These are phyloP conservation scores for Malus hybrid DNA, from an alignment of 331 rosid genomes.

Conservation along the genomic window DNA sequence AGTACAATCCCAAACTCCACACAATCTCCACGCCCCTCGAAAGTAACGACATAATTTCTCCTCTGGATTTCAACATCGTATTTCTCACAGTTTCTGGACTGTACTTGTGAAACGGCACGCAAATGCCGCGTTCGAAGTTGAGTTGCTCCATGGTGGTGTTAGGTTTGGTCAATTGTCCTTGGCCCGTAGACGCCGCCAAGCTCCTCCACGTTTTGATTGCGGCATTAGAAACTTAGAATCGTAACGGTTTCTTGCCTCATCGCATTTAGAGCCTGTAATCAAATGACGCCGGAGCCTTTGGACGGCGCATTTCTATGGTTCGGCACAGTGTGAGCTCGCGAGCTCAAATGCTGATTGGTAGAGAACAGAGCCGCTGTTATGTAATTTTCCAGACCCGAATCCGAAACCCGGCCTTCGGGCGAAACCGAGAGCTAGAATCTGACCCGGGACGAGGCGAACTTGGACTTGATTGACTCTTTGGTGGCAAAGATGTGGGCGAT, in stretches of 20 bases:
- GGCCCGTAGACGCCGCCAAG: not conserved
- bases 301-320: not conserved
- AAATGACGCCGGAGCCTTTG: not conserved
- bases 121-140: slow-evolving; percentile 95
- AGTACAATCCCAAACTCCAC: slow-evolving; percentile 82
- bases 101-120: slow-evolving; percentile 93
- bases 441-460: slow-evolving; percentile 72
- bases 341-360: not conserved
- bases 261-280: not conserved
- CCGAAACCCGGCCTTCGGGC: slow-evolving; percentile 32
- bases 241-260: slow-evolving; percentile 6
- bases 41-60: slow-evolving; percentile 63
- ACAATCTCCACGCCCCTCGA: slow-evolving; percentile 90
- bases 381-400: slow-evolving; percentile 20
- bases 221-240: slow-evolving; percentile 20
- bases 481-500: slow-evolving; percentile 53
- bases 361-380: slow-evolving; percentile 7
- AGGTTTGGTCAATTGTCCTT: slow-evolving; percentile 22
- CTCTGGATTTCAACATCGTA: slow-evolving; percentile 83
- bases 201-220: slow-evolving; percentile 10
- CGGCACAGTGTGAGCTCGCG: not conserved
- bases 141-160: slow-evolving; percentile 84
- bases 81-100: slow-evolving; percentile 79
- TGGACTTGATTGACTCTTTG: slow-evolving; percentile 64
- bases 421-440: slow-evolving; percentile 68